Percentiles rank a stretch among this genome's conserved stretches.
Evolutionary conservation across 2,329 filamentous ascomycete species (phyloP).

Genomic region (Graphilbum fragrans): DNA sequence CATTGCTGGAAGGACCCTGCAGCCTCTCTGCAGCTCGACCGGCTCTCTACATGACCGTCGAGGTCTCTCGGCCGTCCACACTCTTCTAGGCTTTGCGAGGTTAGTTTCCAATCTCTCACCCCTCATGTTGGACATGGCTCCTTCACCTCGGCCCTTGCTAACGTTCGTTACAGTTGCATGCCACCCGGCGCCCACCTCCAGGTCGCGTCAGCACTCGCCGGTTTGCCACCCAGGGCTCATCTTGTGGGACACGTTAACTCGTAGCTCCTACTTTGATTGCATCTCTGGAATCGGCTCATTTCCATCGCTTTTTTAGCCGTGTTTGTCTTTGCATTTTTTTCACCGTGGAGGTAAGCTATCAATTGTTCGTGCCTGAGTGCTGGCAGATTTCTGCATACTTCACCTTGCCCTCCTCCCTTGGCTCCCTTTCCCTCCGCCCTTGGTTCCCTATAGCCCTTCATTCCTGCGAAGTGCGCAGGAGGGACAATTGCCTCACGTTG

Average conservation of each 20-base stretch:
- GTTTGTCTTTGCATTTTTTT: conserved; percentile 5
- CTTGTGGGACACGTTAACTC: conserved; percentile 52
- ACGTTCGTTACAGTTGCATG: conserved; percentile 24
- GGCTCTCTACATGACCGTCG: background rate
- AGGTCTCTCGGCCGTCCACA: background rate
- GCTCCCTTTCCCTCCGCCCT: conserved; percentile 1
- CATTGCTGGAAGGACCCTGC: background rate
- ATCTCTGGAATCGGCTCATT: conserved; percentile 35
- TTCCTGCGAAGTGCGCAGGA: background rate
- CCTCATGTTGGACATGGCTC: conserved; percentile 17
- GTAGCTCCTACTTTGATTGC: conserved; percentile 38
- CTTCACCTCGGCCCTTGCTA: no score
- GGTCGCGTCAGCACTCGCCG: conserved; percentile 19
- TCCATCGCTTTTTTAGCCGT: conserved; percentile 11
- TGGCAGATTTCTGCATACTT: conserved; percentile 12
- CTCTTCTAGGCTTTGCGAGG: background rate
- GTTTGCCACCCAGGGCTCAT: conserved; percentile 19
- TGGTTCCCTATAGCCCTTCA: background rate
- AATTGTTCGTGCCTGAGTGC: background rate
- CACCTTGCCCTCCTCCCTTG: conserved; percentile 12
- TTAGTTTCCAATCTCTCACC: background rate
- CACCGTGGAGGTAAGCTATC: conserved; percentile 38
- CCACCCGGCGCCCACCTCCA: conserved; percentile 23
- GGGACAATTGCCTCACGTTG: background rate
- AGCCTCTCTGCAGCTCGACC: background rate